These are phyloP conservation scores for Luvunga scandens DNA, from an alignment of 345 rosid species.

Conservation along the genomic window DNA sequence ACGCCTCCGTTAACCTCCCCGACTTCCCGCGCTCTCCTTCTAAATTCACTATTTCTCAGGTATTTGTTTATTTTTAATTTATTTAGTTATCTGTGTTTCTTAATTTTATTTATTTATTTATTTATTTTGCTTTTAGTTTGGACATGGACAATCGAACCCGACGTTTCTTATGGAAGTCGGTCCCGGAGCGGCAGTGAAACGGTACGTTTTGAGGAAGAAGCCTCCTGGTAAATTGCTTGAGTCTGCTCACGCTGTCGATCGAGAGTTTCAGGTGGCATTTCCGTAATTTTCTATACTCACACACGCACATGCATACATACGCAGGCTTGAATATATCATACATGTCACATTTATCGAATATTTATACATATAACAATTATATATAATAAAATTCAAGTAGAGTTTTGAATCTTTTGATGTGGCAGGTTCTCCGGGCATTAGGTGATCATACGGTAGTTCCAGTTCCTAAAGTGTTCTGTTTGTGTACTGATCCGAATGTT, in stretches of 20 bases:
- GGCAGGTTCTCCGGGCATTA: slow-evolving; percentile 74
- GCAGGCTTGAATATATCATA: no score
- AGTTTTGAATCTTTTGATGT: neutral
- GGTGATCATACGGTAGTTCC: slow-evolving; percentile 79
- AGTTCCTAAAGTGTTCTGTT: slow-evolving; percentile 79
- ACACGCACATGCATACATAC: no score
- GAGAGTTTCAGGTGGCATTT: slow-evolving; percentile 40
- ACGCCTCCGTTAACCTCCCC: slow-evolving; percentile 52
- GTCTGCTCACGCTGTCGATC: slow-evolving; percentile 93
- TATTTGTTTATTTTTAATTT: neutral
- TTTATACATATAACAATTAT: neutral
- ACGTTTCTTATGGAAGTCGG: slow-evolving; percentile 72
- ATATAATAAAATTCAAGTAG: no score
- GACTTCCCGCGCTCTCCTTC: slow-evolving; percentile 67
- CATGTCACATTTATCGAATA: neutral
- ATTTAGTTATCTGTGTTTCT: neutral
- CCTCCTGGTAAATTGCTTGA: slow-evolving; percentile 81
- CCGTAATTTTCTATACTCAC: neutral
- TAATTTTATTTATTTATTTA: no score
- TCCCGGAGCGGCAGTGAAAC: slow-evolving; percentile 44
- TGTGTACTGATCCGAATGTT: slow-evolving; percentile 62
- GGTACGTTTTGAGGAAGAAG: slow-evolving; percentile 91
- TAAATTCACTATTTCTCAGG: slow-evolving; percentile 65
- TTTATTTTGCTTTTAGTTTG: slow-evolving; percentile 44
- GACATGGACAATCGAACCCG: slow-evolving; percentile 93